These are phyloP conservation scores for Achaetomiella virescens DNA, from an alignment of 495 filamentous ascomycete species.

Conservation along the genomic window DNA sequence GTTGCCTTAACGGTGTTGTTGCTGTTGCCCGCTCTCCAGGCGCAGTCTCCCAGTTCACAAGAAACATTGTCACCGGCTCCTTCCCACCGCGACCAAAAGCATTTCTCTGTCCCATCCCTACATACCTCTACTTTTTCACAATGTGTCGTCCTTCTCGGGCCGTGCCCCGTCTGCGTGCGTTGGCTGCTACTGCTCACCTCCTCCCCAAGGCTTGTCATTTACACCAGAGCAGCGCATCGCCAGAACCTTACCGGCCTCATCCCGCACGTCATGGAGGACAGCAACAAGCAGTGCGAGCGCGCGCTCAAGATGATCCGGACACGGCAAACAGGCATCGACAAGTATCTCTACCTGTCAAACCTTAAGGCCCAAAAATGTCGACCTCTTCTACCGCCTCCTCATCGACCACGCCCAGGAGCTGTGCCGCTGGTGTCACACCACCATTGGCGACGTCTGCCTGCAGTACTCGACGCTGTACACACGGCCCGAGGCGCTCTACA, in stretches of 20 bases:
- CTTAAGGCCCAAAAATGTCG: conserved; percentile 83
- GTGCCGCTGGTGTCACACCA: conserved; percentile 93
- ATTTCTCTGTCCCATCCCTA: not conserved
- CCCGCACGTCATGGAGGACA: conserved; percentile 51
- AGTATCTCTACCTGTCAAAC: conserved; percentile 86
- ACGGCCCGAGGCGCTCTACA: conserved; percentile 87
- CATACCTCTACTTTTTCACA: not conserved
- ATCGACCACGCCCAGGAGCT: conserved; percentile 86
- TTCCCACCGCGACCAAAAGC: not conserved
- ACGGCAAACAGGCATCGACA: conserved; percentile 78
- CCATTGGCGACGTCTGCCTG: conserved; percentile 92
- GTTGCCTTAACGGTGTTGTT: no score
- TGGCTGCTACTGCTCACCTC: conserved; percentile 11
- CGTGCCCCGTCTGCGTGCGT: conserved; percentile 1
- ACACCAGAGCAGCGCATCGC: conserved; percentile 48
- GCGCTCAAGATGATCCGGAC: conserved; percentile 62
- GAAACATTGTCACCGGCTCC: no score
- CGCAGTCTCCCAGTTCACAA: no score
- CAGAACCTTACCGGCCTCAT: conserved; percentile 55
- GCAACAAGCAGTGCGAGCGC: conserved; percentile 47
- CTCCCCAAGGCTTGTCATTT: conserved; percentile 46
- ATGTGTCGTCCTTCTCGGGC: not conserved
- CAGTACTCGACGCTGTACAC: conserved; percentile 96
- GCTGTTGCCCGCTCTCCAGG: no score
- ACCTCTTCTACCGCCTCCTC: conserved; percentile 91